A percentile compares a stretch with the other conserved stretches of the same genome.
Conservation (phyloP, 148 eudicot genomes). For the Polygonum aviculare region DNA sequence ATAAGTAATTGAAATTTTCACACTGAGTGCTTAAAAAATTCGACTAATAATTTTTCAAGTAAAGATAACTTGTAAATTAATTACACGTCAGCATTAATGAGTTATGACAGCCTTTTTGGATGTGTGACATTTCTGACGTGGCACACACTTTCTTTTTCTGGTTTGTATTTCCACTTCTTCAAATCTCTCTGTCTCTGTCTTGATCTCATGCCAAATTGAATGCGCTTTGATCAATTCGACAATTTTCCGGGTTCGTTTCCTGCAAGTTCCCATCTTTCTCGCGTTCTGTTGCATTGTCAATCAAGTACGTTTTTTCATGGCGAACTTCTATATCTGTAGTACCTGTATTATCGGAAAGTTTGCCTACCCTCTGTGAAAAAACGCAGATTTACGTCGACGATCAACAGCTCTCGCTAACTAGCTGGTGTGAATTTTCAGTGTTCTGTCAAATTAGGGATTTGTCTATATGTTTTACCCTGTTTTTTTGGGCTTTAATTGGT, state of each 20-base stretch:
- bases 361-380: not conserved
- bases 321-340: not conserved
- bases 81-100: not conserved
- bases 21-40: too few species aligned
- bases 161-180: not conserved
- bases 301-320: not conserved
- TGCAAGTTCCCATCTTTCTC: not conserved
- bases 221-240: not conserved
- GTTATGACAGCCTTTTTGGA: not conserved
- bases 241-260: not conserved
- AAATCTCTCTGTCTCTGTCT: not conserved
- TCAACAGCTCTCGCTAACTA: not conserved
- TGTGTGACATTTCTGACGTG: not conserved
- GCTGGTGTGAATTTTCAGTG: not conserved
- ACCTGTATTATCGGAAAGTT: not conserved
- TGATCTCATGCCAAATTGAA: not conserved
- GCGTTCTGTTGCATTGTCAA: not conserved
- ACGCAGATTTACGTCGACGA: not conserved
- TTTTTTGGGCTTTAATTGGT: not conserved
- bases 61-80: not conserved
- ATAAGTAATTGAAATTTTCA: too few species aligned
- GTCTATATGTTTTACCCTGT: not conserved
- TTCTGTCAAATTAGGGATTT: not conserved
- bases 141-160: not conserved
- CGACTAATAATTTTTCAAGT: too few species aligned